Evolutionary conservation across 1,139 yeast genomes (phyloP).

Genomic region (Ogataea hybrid): DNA sequence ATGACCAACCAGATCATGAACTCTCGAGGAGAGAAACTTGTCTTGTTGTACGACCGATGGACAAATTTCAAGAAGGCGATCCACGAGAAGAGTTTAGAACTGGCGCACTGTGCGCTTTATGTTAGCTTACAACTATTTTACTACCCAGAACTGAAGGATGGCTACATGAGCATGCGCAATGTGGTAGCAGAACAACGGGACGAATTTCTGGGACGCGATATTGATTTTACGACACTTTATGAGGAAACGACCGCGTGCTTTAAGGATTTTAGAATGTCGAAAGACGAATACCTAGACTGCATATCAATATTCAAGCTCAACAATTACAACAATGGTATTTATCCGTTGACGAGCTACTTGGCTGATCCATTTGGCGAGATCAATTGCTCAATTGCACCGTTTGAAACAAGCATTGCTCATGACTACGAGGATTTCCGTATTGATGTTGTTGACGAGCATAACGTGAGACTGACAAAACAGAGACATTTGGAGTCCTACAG

Average conservation of each 20-base stretch:
- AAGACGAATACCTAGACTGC: constrained; percentile 20
- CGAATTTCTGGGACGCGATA: constrained; percentile 1
- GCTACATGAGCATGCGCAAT: constrained; percentile 18
- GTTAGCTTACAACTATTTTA: constrained; percentile 23
- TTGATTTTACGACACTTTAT: constrained; percentile 13
- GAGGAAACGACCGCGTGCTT: constrained; percentile 22
- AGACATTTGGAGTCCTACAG: constrained; percentile 18
- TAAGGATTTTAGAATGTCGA: constrained; percentile 19
- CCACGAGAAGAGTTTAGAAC: constrained; percentile 13
- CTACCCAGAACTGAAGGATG: constrained; percentile 15
- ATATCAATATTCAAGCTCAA: constrained; percentile 24
- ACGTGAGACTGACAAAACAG: constrained; percentile 21
- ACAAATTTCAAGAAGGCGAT: constrained; percentile 14
- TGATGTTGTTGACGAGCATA: constrained; percentile 16
- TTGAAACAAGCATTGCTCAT: constrained; percentile 7
- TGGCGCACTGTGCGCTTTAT: constrained; percentile 19
- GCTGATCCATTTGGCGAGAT: constrained; percentile 3
- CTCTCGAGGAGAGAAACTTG: constrained; percentile 12
- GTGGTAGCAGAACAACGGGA: constrained; percentile 8
- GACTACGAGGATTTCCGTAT: constrained; percentile 27
- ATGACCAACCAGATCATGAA: constrained; percentile 23
- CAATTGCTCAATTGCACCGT: constrained; percentile 17
- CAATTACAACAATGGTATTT: constrained; percentile 27
- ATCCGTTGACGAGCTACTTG: constrained; percentile 24
- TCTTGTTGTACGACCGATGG: constrained; percentile 26